These are phyloP conservation scores for Boletus rufocinnamomeus DNA, from an alignment of 768 basidiomycete genomes.

Conservation along the genomic window DNA sequence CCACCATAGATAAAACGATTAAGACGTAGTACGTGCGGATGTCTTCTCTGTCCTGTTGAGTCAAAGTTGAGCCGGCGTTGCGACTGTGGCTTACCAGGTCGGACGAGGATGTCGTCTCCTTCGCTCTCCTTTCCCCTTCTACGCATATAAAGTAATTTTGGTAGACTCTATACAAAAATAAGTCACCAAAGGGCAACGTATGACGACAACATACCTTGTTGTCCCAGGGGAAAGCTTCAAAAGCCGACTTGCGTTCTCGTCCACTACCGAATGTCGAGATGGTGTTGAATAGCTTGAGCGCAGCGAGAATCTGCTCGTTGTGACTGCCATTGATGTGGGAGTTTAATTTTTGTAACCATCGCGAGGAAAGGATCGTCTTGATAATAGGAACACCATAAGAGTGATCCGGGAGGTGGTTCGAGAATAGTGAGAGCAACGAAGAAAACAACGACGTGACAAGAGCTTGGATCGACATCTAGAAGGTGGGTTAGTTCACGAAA, in stretches of 20 bases:
- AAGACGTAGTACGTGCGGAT: constrained; percentile 77
- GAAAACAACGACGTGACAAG: constrained; percentile 56
- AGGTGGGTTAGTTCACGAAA: not conserved
- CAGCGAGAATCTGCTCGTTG: constrained; percentile 65
- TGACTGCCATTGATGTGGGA: constrained; percentile 62
- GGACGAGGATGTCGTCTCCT: constrained; percentile 41
- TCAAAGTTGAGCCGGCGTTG: not conserved
- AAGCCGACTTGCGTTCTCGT: constrained; percentile 57
- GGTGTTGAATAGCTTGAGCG: constrained; percentile 62
- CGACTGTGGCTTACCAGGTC: constrained; percentile 52
- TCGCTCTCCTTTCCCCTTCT: constrained; percentile 53
- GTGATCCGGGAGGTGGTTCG: constrained; percentile 71
- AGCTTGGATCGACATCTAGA: constrained; percentile 45
- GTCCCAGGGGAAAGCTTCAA: constrained; percentile 80
- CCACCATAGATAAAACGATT: constrained; percentile 74
- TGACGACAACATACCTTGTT: constrained; percentile 51
- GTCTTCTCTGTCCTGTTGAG: constrained; percentile 45
- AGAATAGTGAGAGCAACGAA: constrained; percentile 60
- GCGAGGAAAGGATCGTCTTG: constrained; percentile 56
- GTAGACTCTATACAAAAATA: constrained; percentile 48
- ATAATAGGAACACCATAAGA: constrained; percentile 61
- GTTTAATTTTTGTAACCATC: constrained; percentile 58
- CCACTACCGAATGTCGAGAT: constrained; percentile 69
- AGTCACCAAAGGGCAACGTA: not conserved
- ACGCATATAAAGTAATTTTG: constrained; percentile 70